Evolutionary conservation across 164 flowering plant genomes (phyloP), one percentile per base, ranked within the genome.

Genomic region (Piper betle): DNA sequence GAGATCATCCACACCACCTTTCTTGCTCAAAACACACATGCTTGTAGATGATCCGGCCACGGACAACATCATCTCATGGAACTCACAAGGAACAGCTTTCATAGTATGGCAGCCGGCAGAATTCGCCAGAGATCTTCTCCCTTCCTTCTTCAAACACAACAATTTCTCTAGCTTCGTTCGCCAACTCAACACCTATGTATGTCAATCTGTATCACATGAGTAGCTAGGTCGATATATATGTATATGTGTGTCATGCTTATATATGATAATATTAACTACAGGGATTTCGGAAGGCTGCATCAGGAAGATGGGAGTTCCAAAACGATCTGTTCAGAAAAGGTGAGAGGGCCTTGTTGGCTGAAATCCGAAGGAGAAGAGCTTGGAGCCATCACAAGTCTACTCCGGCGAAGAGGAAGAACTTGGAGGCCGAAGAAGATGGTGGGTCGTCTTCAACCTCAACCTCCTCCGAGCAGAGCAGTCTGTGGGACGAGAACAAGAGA

Each of bases 141-240:
- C 95, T 1, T 81, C 86, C 2, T 82, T 81, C 66, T 83, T 84
- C 86, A 88, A 87, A 74, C 96, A 88, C 63, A 71, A 81, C 85
- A 86, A 89, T 72, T 89, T 89, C 81, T 86, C 94, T 17, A 89
- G 96, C 87, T 89, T 89, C 59, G 85, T 89, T 59, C 75, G 96
- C 50, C 96, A 89, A 61, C 96, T 89, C 71, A 89, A 86, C 41
- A 89, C 91, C 57, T 89, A 89, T 66, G 96, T 89, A 81, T 40
- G 59, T 55, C 2, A 13, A 6, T 37, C 16, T 19, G 3, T 17
- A 39, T 19, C 39, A 25, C 33, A 25, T 25, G 33, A 25, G 33
- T 25, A 25, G 1, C 33, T 25, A 25, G 33, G 1, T 25, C 33
- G 33, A 25, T 1, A 25, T 25, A 25, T 25, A 2, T 25, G 2